phyloP scores from a whole-genome alignment of 2,329 filamentous ascomycete genomes.

The Cladosporium sp. region DNA sequence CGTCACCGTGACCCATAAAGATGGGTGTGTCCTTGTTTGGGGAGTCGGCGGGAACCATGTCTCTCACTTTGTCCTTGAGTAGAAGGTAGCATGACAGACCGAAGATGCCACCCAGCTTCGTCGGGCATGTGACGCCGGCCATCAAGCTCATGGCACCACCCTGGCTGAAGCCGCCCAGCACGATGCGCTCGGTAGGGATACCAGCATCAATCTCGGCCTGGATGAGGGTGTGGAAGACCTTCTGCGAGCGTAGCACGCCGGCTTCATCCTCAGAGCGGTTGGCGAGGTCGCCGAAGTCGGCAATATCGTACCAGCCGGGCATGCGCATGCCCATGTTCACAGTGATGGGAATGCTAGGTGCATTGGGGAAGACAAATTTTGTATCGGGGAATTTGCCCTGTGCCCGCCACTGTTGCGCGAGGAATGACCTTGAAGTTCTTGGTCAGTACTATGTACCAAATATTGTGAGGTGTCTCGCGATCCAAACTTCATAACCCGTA shows the following conservation, averaged over 20 bases:
- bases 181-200: slow-evolving; percentile 78
- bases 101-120: slow-evolving; percentile 84
- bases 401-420: slow-evolving; percentile 84
- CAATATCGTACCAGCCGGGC: slow-evolving; percentile 87
- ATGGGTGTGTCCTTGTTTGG: slow-evolving; percentile 67
- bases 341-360: slow-evolving; percentile 83
- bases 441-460: background rate
- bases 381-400: slow-evolving; percentile 81
- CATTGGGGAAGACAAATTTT: slow-evolving; percentile 92
- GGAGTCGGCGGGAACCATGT: slow-evolving; percentile 53
- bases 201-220: slow-evolving; percentile 76
- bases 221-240: slow-evolving; percentile 78
- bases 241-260: slow-evolving; percentile 71
- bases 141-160: slow-evolving; percentile 86
- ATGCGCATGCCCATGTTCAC: slow-evolving; percentile 66
- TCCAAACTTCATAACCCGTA: background rate
- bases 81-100: slow-evolving; percentile 81
- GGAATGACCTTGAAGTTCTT: slow-evolving; percentile 57
- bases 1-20: slow-evolving; percentile 84
- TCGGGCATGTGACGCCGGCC: slow-evolving; percentile 69
- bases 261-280: slow-evolving; percentile 62
- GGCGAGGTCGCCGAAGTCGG: slow-evolving; percentile 48
- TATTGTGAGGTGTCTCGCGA: background rate
- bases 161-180: slow-evolving; percentile 83
- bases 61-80: slow-evolving; percentile 64